Base-by-base conservation (phyloP, 495 filamentous ascomycete genomes). In the Aspergillus carlsbadensis region DNA sequence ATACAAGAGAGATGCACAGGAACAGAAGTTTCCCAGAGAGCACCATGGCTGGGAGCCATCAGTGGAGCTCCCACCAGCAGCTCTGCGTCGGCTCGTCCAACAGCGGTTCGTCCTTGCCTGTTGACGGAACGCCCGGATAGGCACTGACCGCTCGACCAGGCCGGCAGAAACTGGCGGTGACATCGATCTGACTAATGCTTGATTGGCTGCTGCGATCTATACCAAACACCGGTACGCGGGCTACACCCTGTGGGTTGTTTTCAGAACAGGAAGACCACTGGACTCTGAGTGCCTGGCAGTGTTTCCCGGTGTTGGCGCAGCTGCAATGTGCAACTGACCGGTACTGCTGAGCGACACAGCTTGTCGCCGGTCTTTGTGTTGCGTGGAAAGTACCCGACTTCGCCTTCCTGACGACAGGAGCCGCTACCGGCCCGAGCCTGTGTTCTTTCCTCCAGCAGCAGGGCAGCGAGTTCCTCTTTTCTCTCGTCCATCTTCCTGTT, bases 351-450 rank as follows among this genome's bases (percentile, higher is more conserved):
- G 26, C 26, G 26, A 29, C 26, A 29, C 26, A 29, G 26, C 26
- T 29, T 29, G 26, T 29, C n/a, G 26, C 26, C 26, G 26, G 11
- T 29, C 14, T n/a, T 35, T 48, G 45, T 48, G 45, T 48, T 29
- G 21, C 46, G 18, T 21, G 18, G 17, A 49, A 49, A 49, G 29
- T 49, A 15, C 46, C 46, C 31, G 29, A 33, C 21, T 20, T 14
- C 35, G 34, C 10, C 10, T 22, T 15, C 14, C 18, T 26, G 41
- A 40, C n/a, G 46, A 42, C 35, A 10, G 43, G 31, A 31, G 18
- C 65, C 68, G 65, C 51, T 64, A 59, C 58, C 63, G 68, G 65
- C 24, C 68, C 62, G 63, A 60, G 53, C n/a, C 39, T 52, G 58
- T 17, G 50, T 36, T 43, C 52, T 50, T 56, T 41, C 36, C 56